Percentiles rank a stretch among this genome's conserved stretches.
Evolutionary conservation across 345 rosid species (phyloP).

Genomic region (Euphorbia tirucalli): DNA sequence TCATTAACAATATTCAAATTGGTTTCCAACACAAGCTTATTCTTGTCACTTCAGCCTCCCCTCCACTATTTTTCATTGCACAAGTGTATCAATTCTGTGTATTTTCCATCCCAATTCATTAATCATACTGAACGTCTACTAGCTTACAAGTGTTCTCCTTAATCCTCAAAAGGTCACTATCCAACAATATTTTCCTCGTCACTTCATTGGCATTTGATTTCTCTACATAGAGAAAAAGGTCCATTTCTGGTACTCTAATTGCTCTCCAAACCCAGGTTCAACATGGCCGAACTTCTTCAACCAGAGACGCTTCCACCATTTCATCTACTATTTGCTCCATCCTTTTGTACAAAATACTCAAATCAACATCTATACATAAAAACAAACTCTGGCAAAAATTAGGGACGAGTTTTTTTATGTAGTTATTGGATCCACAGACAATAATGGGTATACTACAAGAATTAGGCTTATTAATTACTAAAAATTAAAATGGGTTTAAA

Average conservation of each 20-base stretch:
- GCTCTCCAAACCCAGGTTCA: constrained; percentile 29
- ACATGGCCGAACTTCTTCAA: constrained; percentile 29
- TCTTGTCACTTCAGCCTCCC: constrained; percentile 17
- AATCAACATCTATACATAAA: constrained; percentile 33
- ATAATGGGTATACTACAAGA: constrained; percentile 38
- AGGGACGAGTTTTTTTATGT: constrained; percentile 22
- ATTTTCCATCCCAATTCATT: constrained; percentile 24
- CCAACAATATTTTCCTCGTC: constrained; percentile 13
- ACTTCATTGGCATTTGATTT: neutral
- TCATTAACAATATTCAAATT: neutral
- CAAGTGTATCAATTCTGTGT: constrained; percentile 31
- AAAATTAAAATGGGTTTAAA: too few species aligned
- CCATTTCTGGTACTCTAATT: constrained; percentile 39
- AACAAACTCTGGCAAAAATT: constrained; percentile 22
- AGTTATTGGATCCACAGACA: constrained; percentile 38
- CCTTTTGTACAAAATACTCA: constrained; percentile 24
- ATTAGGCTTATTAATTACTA: too few species aligned
- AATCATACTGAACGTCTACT: constrained; percentile 23
- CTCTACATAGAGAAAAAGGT: constrained; percentile 8
- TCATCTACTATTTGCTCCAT: constrained; percentile 29
- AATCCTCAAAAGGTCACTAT: constrained; percentile 23
- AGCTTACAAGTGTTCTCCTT: constrained; percentile 28
- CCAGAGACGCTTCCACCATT: constrained; percentile 32
- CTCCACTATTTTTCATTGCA: constrained; percentile 5
- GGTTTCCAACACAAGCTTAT: constrained; percentile 3